phyloP scores from a whole-genome alignment of 2,329 filamentous ascomycete genomes.

The Tolypocladium ovalisporum region DNA sequence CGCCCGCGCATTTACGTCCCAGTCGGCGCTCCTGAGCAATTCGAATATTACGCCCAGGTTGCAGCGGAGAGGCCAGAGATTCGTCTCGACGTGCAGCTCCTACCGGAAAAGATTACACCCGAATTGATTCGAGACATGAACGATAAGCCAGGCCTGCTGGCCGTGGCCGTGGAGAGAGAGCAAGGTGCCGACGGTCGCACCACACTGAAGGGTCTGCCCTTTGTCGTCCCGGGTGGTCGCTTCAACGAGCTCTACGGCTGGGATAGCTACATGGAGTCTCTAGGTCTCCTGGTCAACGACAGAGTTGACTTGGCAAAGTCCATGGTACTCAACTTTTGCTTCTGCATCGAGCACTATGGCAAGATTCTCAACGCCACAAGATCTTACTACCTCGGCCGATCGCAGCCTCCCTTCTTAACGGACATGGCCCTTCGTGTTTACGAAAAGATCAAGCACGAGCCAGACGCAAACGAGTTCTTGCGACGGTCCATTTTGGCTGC shows the following conservation, averaged over 20 bases:
- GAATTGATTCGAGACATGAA: slow-evolving; percentile 78
- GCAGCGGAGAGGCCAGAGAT: slow-evolving; percentile 72
- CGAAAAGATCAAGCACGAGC: slow-evolving; percentile 82
- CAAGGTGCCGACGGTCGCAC: slow-evolving; percentile 49
- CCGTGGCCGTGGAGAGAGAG: slow-evolving; percentile 76
- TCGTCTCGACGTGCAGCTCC: slow-evolving; percentile 72
- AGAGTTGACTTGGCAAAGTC: slow-evolving; percentile 79
- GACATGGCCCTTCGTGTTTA: slow-evolving; percentile 95
- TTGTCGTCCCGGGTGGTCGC: slow-evolving; percentile 91
- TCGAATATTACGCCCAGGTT: slow-evolving; percentile 77
- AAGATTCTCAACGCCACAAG: slow-evolving; percentile 97
- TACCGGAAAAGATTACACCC: slow-evolving; percentile 68
- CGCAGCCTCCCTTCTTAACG: slow-evolving; percentile 92
- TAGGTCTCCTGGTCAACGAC: slow-evolving; percentile 79
- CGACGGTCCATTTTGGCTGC: slow-evolving; percentile 72
- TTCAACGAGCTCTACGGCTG: slow-evolving; percentile 99
- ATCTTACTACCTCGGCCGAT: slow-evolving; percentile 88
- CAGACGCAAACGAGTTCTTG: slow-evolving; percentile 71
- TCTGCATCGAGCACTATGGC: slow-evolving; percentile 96
- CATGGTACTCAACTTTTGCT: slow-evolving; percentile 95
- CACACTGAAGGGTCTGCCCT: slow-evolving; percentile 71
- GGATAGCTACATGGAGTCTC: slow-evolving; percentile 98
- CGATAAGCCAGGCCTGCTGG: slow-evolving; percentile 75
- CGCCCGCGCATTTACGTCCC: slow-evolving; percentile 89
- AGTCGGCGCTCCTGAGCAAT: slow-evolving; percentile 71